phyloP scores from a whole-genome alignment of 441 rosid genomes.

The Capsella rubella region DNA sequence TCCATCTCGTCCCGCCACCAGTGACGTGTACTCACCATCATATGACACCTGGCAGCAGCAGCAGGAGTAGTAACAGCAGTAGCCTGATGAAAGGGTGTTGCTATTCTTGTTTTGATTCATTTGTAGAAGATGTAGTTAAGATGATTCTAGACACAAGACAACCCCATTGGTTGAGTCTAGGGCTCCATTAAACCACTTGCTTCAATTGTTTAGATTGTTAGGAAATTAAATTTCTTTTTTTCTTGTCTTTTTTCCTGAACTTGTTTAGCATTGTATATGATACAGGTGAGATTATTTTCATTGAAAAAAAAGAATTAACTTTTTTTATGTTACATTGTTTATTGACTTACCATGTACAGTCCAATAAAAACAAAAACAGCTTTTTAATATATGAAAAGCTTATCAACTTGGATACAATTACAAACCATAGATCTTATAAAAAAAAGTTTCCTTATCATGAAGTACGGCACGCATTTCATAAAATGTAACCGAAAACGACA shows the following conservation, averaged over 20 bases:
- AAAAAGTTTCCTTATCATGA: no score
- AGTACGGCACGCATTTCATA: neutral
- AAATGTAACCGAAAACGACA: neutral
- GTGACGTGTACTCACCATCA: conserved; percentile 63
- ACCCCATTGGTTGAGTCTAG: conserved; percentile 85
- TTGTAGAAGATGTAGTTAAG: conserved; percentile 83
- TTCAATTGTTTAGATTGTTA: conserved; percentile 36
- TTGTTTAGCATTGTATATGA: conserved; percentile 33
- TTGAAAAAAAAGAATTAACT: neutral
- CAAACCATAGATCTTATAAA: no score
- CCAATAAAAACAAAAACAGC: neutral
- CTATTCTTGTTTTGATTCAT: conserved; percentile 84
- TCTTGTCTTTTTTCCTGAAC: neutral
- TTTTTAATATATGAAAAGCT: neutral
- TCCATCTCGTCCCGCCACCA: conserved; percentile 59
- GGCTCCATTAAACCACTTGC: conserved; percentile 48
- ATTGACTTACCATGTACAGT: neutral
- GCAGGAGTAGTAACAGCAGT: conserved; percentile 56
- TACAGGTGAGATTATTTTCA: conserved; percentile 13
- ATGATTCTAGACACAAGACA: conserved; percentile 75
- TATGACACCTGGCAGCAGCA: conserved; percentile 63
- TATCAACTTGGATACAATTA: neutral
- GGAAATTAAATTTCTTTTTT: conserved; percentile 3
- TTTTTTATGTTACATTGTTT: neutral
- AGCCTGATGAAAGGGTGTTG: conserved; percentile 89